Evolutionary conservation across 768 basidiomycete species (phyloP).

Genomic region (Coprinopsis marcescibilis): DNA sequence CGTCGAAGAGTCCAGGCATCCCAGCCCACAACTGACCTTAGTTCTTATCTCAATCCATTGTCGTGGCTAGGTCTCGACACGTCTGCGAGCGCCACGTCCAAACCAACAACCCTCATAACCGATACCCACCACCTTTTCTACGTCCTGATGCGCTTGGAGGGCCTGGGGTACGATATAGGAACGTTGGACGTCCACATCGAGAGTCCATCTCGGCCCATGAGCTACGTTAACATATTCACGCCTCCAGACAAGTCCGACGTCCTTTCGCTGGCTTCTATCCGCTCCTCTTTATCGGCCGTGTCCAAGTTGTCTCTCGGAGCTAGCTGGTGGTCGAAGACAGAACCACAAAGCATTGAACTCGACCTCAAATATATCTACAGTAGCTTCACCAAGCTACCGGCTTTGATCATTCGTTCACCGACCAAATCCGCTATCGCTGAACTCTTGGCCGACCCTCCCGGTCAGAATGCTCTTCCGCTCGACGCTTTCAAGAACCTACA

Average conservation of each 20-base stretch:
- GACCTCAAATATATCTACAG: conserved; percentile 87
- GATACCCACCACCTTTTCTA: conserved; percentile 87
- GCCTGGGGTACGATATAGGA: conserved; percentile 69
- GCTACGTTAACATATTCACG: conserved; percentile 57
- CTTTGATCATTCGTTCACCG: conserved; percentile 61
- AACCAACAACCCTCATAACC: conserved; percentile 61
- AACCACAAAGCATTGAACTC: conserved; percentile 54
- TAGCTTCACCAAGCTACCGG: conserved; percentile 85
- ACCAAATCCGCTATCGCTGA: conserved; percentile 63
- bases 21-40: conserved; percentile 21
- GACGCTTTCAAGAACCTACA: conserved; percentile 83
- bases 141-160: conserved; percentile 81
- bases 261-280: conserved; percentile 66
- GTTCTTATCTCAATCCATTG: conserved; percentile 54
- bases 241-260: conserved; percentile 64
- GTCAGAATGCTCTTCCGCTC: conserved; percentile 72
- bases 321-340: conserved; percentile 65
- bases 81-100: conserved; percentile 26
- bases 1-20: conserved; percentile 36
- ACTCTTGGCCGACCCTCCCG: conserved; percentile 61
- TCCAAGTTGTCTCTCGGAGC: conserved; percentile 69
- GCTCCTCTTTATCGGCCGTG: conserved; percentile 71
- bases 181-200: conserved; percentile 74
- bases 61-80: conserved; percentile 48
- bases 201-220: conserved; percentile 71